Evolutionary conservation across 352 stramenopile genomes (phyloP).

Genomic region (Globisporangium takayamanum): DNA sequence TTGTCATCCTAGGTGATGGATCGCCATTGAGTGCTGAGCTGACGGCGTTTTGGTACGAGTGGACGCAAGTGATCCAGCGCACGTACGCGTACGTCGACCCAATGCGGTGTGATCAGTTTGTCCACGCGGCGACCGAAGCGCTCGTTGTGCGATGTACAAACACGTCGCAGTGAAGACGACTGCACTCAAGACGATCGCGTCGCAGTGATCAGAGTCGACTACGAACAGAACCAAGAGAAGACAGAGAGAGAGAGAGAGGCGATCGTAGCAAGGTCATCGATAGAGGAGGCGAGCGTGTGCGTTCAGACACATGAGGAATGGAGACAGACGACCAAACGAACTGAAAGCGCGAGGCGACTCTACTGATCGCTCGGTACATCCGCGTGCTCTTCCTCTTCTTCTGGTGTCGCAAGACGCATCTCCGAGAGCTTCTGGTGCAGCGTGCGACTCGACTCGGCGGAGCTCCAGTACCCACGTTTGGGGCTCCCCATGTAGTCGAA

Average conservation of each 20-base stretch:
- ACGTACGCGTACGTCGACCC: slow-evolving; percentile 41
- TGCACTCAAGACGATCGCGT: neutral
- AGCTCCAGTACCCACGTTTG: slow-evolving; percentile 17
- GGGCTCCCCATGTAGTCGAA: slow-evolving; percentile 16
- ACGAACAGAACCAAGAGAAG: neutral
- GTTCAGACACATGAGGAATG: neutral
- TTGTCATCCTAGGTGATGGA: no score
- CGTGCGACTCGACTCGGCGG: slow-evolving; percentile 16
- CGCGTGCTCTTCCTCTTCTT: slow-evolving; percentile 5
- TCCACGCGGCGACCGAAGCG: slow-evolving; percentile 2
- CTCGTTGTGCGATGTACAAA: neutral
- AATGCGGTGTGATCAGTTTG: slow-evolving; percentile 18
- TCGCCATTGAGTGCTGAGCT: neutral
- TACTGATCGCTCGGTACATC: neutral
- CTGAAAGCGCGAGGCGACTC: neutral
- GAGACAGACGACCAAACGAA: neutral
- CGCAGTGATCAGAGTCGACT: neutral
- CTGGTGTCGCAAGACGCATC: slow-evolving; percentile 8
- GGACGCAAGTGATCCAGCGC: slow-evolving; percentile 34
- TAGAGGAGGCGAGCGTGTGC: neutral
- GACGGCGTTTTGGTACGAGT: slow-evolving; percentile 15
- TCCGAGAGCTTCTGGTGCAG: slow-evolving; percentile 17
- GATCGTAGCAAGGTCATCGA: neutral
- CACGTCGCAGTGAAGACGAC: neutral
- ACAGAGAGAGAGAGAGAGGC: neutral